Conservation (phyloP, 2,329 filamentous ascomycete genomes). For the Apiospora rasikravindrae region DNA sequence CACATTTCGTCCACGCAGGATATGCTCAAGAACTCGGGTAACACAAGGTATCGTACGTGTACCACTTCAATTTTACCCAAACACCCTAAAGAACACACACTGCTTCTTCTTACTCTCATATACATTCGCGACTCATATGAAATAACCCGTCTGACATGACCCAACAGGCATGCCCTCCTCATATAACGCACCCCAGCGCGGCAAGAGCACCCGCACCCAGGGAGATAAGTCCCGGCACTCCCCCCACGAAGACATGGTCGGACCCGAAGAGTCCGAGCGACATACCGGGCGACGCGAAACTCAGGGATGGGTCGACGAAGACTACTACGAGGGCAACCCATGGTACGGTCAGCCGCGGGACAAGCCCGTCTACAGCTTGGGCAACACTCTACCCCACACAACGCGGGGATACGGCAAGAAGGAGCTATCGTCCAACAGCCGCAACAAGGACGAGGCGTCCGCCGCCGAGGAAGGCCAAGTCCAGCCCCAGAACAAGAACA, state of each 20-base stretch:
- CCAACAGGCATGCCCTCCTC: no score
- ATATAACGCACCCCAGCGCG: not conserved
- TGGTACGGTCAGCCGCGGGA: constrained; percentile 30
- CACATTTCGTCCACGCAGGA: constrained; percentile 25
- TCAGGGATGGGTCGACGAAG: constrained; percentile 30
- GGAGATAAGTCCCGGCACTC: not conserved
- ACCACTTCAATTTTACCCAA: not conserved
- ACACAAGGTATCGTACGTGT: not conserved
- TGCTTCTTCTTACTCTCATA: not conserved
- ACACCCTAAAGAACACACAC: not conserved
- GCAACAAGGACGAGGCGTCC: constrained; percentile 14
- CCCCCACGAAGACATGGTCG: not conserved
- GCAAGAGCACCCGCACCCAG: not conserved
- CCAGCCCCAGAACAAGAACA: constrained; percentile 23
- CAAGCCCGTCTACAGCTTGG: constrained; percentile 35
- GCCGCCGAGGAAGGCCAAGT: constrained; percentile 20
- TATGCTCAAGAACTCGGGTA: constrained; percentile 4
- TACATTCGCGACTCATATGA: not conserved
- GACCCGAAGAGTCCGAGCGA: constrained; percentile 15
- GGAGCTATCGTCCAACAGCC: constrained; percentile 18
- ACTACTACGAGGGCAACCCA: constrained; percentile 33
- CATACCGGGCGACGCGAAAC: not conserved
- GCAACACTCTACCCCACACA: constrained; percentile 30
- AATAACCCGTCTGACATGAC: not conserved
- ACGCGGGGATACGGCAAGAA: constrained; percentile 23